Evolutionary conservation across 2,329 filamentous ascomycete species (phyloP), one percentile per base, ranked within the genome.

Genomic region (Fusarium miscanthi): DNA sequence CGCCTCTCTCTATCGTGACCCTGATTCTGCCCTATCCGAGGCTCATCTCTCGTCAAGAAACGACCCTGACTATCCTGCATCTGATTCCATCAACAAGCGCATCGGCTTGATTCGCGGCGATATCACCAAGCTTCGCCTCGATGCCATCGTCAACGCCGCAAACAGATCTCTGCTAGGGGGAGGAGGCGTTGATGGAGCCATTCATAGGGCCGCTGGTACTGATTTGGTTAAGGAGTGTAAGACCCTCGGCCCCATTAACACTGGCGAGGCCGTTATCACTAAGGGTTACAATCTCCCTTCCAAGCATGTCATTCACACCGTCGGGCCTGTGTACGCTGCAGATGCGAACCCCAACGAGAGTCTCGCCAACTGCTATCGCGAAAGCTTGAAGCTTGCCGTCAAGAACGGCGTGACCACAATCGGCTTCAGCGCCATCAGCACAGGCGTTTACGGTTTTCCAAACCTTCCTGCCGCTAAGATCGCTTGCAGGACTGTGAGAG

Each of bases 71-170:
- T 73, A 42, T 74, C 58, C 53, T 27, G 73, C 42, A 8, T 89
- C 87, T n/a, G 80, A 86, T 62, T 75, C 81, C 14, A 84, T 93
- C 82, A 97, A 97, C 84, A 83, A 89, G 78, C 90, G 89, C 71
- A 87, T 98, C 76, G 89, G 88, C 49, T 84, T 95, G 41, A 86
- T 94, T 73, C 88, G 89, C 63, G 89, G 90, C 74, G 94, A 97
- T 81, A 97, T 98, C 81, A 98, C 95, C 19, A 90, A 86, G 19
- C 88, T 98, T 8, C 80, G 87, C 37, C 87, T 94, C 49, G 93
- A 94, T 78, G 92, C 92, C 72, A 96, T 98, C 75, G 95, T 98
- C 80, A 98, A 98, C 80, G 95, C 96, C 2, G 95, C 96, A 48
- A 98, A 98, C 81, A 83, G 82, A 14, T 87, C 87, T 4, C 89